Base-by-base conservation (phyloP, 495 filamentous ascomycete species). In the Letharia columbiana region DNA sequence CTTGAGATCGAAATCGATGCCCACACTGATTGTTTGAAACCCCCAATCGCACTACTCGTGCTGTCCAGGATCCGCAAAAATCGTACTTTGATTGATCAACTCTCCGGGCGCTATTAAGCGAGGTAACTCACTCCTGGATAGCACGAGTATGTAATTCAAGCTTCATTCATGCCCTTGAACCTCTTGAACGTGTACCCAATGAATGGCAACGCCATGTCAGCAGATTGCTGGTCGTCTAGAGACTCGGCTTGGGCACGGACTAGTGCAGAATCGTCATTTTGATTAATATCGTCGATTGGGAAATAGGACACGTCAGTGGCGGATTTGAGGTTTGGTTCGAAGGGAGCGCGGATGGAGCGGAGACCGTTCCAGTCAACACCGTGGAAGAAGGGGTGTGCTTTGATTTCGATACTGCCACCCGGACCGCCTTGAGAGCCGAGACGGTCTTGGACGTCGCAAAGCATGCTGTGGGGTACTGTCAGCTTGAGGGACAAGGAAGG, bases 111-210 rank as follows among this genome's bases (percentile, higher is more conserved):
- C 23, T 28, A 28, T 28, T 28, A 28, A 28, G 23, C 23, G 23
- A 28, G 23, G 23, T 28, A 28, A 28, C 23, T 28, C 23, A 28
- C 23, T 28, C 23, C 23, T 28, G 23, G 23, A 28, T 28, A 28
- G 23, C 23, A 28, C 23, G 23, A 28, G 23, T 28, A 41, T 52
- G 33, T 18, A 37, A 37, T 11, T 28, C 11, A 57, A 35, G 11
- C 23, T 20, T 47, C 44, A 18, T 50, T 69, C 63, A 73, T 62
- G 45, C 47, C 61, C 74, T 96, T 93, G 77, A 98, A 98, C 65
- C 94, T 89, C 82, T 96, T 98, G 82, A 96, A 98, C 28, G 94
- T 98, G 75, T 98, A 98, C 33, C 94, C 94, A 71, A 98, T 96
- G 75, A 98, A 98, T 4, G 94, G 94, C 73, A 98, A 75, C 75